Evolutionary conservation across 129 eudicot genomes (phyloP).

Genomic region (Oenanthe sinensis): DNA sequence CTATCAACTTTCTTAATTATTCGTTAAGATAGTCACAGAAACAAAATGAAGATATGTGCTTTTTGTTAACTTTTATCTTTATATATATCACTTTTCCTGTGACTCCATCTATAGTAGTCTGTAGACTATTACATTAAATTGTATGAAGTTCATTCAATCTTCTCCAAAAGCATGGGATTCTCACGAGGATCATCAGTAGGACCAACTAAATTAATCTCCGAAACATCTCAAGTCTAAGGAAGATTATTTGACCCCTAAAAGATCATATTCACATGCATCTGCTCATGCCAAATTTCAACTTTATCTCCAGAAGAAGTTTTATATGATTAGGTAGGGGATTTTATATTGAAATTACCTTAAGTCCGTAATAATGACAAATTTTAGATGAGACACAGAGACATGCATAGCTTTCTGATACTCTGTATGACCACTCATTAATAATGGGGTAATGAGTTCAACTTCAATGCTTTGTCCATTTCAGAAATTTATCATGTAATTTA

Average conservation of each 20-base stretch:
- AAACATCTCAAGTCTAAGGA: not conserved
- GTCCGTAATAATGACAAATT: not conserved
- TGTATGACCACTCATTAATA: not conserved
- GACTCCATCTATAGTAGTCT: not conserved
- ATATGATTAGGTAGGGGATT: not conserved
- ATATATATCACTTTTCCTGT: not conserved
- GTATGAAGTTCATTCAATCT: not conserved
- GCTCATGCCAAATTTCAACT: not conserved
- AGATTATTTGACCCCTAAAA: not conserved
- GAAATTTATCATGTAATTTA: not conserved
- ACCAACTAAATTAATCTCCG: constrained; percentile 1
- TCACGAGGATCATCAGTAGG: constrained; percentile 14
- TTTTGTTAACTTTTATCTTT: constrained; percentile 4
- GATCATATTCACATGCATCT: not conserved
- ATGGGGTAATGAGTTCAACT: not conserved
- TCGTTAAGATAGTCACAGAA: not conserved
- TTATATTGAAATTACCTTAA: not conserved
- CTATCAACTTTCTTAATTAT: constrained; percentile 6
- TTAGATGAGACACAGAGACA: not conserved
- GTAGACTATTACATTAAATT: not conserved
- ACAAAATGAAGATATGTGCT: constrained; percentile 1
- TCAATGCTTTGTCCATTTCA: not conserved
- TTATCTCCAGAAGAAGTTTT: not conserved
- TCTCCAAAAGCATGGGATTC: constrained; percentile 2
- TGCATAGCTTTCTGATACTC: not conserved